phyloP scores from a whole-genome alignment of 2,329 filamentous ascomycete genomes.

The Sordariomycetes sp. region DNA sequence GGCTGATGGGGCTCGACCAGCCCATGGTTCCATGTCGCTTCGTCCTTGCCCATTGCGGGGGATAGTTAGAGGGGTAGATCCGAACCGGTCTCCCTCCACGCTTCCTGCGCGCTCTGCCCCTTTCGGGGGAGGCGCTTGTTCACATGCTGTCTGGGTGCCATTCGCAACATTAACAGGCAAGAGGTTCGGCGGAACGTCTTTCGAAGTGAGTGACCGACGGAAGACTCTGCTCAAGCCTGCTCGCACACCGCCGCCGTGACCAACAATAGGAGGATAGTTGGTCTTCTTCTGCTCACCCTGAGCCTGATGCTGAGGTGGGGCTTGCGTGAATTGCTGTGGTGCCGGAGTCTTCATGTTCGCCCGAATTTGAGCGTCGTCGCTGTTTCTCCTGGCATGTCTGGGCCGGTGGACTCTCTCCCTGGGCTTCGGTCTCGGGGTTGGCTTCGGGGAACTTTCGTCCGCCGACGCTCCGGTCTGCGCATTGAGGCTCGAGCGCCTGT shows the following conservation, averaged over 20 bases:
- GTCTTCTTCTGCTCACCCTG: conserved; percentile 22
- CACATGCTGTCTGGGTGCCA: too few relatives aligned
- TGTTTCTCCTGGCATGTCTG: too few relatives aligned
- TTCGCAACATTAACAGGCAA: background rate
- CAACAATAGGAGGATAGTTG: conserved; percentile 41
- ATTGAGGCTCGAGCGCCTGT: conserved; percentile 44
- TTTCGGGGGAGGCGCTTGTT: too few relatives aligned
- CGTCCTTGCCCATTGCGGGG: too few relatives aligned
- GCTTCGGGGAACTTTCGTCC: too few relatives aligned
- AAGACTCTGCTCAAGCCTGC: conserved; percentile 41
- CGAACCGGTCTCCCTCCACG: too few relatives aligned
- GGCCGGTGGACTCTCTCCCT: too few relatives aligned
- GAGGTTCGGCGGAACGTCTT: background rate
- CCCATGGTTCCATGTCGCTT: too few relatives aligned
- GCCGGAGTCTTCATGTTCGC: conserved; percentile 14
- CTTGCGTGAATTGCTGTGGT: conserved; percentile 11
- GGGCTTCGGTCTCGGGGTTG: conserved; percentile 22
- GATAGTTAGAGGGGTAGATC: too few relatives aligned
- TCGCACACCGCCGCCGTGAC: conserved; percentile 28
- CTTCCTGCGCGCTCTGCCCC: too few relatives aligned
- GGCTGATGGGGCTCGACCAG: too few relatives aligned
- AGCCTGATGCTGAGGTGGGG: conserved; percentile 6
- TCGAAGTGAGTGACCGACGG: conserved; percentile 34
- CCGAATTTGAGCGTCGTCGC: conserved; percentile 18
- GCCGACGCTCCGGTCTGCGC: too few relatives aligned